A percentile compares a stretch with the other conserved stretches of the same genome.
Evolutionary conservation across 805 yeast species (phyloP).

Genomic region (Nakazawaea laoshanensis): DNA sequence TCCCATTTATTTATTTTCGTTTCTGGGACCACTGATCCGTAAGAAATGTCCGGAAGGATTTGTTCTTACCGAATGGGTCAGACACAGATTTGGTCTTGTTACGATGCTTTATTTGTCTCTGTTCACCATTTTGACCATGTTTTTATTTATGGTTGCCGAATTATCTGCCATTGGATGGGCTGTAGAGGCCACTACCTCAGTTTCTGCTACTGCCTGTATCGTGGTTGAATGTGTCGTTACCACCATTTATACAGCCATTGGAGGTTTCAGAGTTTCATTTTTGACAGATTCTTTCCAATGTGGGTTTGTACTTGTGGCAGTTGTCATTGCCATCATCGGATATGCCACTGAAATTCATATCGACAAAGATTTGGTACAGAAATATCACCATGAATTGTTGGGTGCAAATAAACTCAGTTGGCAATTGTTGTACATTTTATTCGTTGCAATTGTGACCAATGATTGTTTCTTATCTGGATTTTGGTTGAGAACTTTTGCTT

Average conservation of each 20-base stretch:
- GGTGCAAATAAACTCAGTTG: slow-evolving; percentile 71
- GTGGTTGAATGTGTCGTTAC: slow-evolving; percentile 84
- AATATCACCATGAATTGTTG: slow-evolving; percentile 58
- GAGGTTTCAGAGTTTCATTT: slow-evolving; percentile 86
- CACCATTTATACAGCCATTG: slow-evolving; percentile 76
- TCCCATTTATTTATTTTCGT: slow-evolving; percentile 79
- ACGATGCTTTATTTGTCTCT: slow-evolving; percentile 70
- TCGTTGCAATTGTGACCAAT: slow-evolving; percentile 82
- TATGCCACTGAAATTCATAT: slow-evolving; percentile 69
- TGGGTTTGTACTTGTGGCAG: slow-evolving; percentile 52
- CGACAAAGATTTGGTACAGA: slow-evolving; percentile 45
- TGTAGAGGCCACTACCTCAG: slow-evolving; percentile 66
- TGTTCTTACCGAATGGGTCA: slow-evolving; percentile 92
- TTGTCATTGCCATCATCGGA: slow-evolving; percentile 68
- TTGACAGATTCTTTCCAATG: slow-evolving; percentile 85
- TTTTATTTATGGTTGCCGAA: slow-evolving; percentile 81
- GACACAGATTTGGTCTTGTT: slow-evolving; percentile 65
- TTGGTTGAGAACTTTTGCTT: slow-evolving; percentile 92
- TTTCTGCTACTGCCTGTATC: slow-evolving; percentile 71
- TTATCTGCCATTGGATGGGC: slow-evolving; percentile 74
- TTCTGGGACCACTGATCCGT: slow-evolving; percentile 74
- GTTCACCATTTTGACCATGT: slow-evolving; percentile 79
- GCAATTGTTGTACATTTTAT: slow-evolving; percentile 79
- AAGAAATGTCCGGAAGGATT: slow-evolving; percentile 82
- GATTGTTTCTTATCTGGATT: slow-evolving; percentile 88